Conservation (phyloP, 169 alveolate genomes). For the Ichthyophthirius multifiliis region DNA sequence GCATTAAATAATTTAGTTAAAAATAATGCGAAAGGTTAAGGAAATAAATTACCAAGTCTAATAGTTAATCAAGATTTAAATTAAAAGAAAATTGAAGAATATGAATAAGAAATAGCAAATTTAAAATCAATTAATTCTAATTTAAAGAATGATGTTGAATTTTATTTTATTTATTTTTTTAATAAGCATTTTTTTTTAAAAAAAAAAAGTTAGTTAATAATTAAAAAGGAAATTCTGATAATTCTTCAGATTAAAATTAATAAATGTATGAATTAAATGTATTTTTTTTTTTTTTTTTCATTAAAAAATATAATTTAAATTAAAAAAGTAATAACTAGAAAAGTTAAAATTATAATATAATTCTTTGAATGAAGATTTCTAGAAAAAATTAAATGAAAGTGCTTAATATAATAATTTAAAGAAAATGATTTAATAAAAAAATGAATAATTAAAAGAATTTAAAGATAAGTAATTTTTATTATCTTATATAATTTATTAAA, state of each 20-base stretch:
- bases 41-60: not conserved
- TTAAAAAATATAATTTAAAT: not conserved
- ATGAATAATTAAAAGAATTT: not conserved
- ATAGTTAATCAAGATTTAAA: not conserved
- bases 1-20: not conserved
- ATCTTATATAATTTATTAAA: not conserved
- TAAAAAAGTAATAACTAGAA: not conserved
- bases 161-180: not conserved
- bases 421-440: constrained; percentile 14
- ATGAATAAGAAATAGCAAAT: not conserved
- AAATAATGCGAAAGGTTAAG: not conserved
- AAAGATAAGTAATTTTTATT: not conserved
- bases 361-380: not conserved
- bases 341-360: not conserved
- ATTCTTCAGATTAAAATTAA: too few species aligned
- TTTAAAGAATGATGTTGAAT: not conserved
- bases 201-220: not conserved
- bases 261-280: not conserved
- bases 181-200: not conserved
- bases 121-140: not conserved
- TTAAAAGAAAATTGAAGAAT: not conserved
- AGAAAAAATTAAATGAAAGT: constrained; percentile 12
- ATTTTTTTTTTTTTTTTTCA: not conserved
- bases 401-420: constrained; percentile 4
- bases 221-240: not conserved